phyloP scores from a whole-genome alignment of 352 stramenopile genomes.

The Pythium myriotylum region DNA sequence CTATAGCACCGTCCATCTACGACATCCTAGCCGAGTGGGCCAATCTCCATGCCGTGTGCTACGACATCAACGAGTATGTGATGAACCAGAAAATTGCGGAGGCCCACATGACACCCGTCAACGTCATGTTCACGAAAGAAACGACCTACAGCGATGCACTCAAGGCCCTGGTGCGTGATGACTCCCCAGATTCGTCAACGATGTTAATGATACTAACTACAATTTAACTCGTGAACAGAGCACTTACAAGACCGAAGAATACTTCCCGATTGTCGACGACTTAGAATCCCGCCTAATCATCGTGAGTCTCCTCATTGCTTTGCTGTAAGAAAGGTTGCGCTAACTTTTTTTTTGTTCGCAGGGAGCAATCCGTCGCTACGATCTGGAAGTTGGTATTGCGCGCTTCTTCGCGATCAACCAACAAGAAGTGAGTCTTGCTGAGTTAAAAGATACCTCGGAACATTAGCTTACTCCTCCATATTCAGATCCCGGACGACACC shows the following conservation, averaged over 20 bases:
- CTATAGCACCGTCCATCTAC: constrained; percentile 85
- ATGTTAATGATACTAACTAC: background rate
- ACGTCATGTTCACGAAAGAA: constrained; percentile 64
- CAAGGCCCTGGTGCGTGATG: constrained; percentile 45
- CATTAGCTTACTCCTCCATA: background rate
- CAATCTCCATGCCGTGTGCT: constrained; percentile 78
- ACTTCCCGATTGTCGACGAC: constrained; percentile 78
- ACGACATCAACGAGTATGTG: constrained; percentile 81
- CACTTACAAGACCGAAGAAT: constrained; percentile 74
- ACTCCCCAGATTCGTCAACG: background rate
- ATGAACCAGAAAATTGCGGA: constrained; percentile 66
- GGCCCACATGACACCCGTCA: constrained; percentile 65
- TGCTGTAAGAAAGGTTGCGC: background rate
- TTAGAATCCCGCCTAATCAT: constrained; percentile 52
- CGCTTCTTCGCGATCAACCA: constrained; percentile 73
- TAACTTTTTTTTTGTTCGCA: background rate
- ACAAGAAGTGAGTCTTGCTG: constrained; percentile 38
- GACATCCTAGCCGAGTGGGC: constrained; percentile 82
- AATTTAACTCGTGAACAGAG: constrained; percentile 37
- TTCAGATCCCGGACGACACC: constrained; percentile 61
- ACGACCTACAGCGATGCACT: constrained; percentile 78
- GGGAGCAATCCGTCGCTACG: constrained; percentile 71
- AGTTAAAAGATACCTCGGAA: too few relatives aligned
- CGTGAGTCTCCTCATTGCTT: constrained; percentile 35
- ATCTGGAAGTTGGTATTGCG: constrained; percentile 77